Evolutionary conservation across 768 basidiomycete species (phyloP), one percentile per base, ranked within the genome.

Genomic region (Mycena latifolia): DNA sequence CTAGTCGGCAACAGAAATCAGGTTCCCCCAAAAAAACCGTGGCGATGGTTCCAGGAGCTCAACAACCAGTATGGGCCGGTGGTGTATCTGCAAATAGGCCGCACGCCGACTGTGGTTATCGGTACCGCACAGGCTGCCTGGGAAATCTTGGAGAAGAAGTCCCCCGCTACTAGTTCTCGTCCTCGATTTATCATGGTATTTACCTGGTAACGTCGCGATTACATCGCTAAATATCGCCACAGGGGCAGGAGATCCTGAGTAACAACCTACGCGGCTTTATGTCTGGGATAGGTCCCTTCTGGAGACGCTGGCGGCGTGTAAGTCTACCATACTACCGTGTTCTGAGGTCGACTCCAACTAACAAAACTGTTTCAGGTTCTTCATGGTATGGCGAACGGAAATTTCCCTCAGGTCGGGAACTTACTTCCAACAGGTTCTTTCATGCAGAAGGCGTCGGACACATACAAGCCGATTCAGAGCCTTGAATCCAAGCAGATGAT

Each of bases 251-350:
- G 67, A 82, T 86, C 45, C 71, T 86, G 5, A 84, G 84, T 1
- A 78, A 81, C 35, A 83, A 83, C 53, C 78, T 73, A 65, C 81
- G 84, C 24, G 84, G 84, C 0, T 73, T 85, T 15, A 79, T 85
- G 80, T 77, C 83, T 8, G 78, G 80, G 2, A 79, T 82, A 55
- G 79, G 78, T 39, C 80, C 83, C 5, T 63, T 71, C 25, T 86
- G 83, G 85, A 77, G 82, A 25, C 81, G 77, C 72, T 84, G 82
- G 81, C 79, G 84, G 20, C 83, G 81, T 73, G 84, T 84, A 24
- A 27, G 41, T 48, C 15, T 5, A 9, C 15, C 28, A 53, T n/a
- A n/a, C n/a, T 10, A n/a, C n/a, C 31, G 11, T n/a, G 15, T n/a
- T 61, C 5, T 12, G 9, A 24, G 11, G n/a, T n/a, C n/a, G 28